Evolutionary conservation across 2,329 filamentous ascomycete genomes (phyloP).

Genomic region (Samsoniella hepiali): DNA sequence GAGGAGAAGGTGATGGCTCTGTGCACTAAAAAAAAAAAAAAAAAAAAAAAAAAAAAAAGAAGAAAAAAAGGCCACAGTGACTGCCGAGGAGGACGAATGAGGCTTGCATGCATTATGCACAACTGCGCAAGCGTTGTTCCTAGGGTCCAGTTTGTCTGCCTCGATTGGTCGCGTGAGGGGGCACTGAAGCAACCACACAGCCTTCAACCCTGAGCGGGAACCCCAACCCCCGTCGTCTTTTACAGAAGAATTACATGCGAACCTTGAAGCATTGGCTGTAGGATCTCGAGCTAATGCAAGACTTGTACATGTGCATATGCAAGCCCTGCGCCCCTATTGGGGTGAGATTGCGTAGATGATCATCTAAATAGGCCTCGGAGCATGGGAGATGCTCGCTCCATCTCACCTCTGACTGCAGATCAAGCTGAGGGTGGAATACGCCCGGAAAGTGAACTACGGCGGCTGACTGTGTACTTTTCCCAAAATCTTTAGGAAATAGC

Average conservation of each 20-base stretch:
- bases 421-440: not conserved
- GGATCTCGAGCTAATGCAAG: not conserved
- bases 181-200: not conserved
- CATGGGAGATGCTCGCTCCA: not conserved
- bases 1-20: no score
- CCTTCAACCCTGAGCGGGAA: not conserved
- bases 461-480: not conserved
- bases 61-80: no score
- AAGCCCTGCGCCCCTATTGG: not conserved
- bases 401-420: not conserved
- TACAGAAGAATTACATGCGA: no score
- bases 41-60: no score
- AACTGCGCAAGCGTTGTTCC: no score
- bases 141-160: no score
- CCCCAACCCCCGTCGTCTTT: not conserved
- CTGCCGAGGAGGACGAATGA: no score
- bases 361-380: not conserved
- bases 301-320: slow-evolving; percentile 15
- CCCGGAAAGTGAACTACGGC: not conserved
- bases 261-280: not conserved
- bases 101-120: no score
- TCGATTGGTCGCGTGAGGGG: not conserved
- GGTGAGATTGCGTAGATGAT: not conserved
- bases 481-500: not conserved
- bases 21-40: no score